Percentiles rank a stretch among this genome's conserved stretches.
Conservation (phyloP, 495 filamentous ascomycete species). For the Penicillium alfredii region DNA sequence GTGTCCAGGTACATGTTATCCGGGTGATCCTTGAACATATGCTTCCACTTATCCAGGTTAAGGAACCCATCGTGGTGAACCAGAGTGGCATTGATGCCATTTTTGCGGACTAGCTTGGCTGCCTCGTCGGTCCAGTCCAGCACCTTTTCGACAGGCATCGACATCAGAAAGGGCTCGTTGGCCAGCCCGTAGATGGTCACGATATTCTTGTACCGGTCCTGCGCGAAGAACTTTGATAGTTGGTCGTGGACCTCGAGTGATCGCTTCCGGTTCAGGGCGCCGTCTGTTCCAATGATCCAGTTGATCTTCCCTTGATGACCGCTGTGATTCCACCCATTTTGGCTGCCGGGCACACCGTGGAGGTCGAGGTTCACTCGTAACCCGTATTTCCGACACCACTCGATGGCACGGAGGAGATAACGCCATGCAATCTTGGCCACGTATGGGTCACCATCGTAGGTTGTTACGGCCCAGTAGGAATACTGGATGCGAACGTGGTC, state of each 20-base stretch:
- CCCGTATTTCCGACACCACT: slow-evolving; percentile 89
- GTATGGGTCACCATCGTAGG: slow-evolving; percentile 83
- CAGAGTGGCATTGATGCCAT: slow-evolving; percentile 60
- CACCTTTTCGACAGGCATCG: slow-evolving; percentile 51
- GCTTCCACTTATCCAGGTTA: slow-evolving; percentile 74
- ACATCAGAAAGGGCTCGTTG: slow-evolving; percentile 80
- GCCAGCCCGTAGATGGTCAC: slow-evolving; percentile 78
- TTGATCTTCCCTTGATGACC: slow-evolving; percentile 64
- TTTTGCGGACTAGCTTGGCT: slow-evolving; percentile 57
- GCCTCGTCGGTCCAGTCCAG: slow-evolving; percentile 65
- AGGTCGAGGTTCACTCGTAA: slow-evolving; percentile 91
- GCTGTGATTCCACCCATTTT: slow-evolving; percentile 90
- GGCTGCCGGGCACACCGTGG: slow-evolving; percentile 77
- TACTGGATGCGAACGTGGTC: slow-evolving; percentile 95
- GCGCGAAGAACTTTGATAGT: slow-evolving; percentile 77
- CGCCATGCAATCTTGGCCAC: slow-evolving; percentile 84
- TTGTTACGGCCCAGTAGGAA: slow-evolving; percentile 90
- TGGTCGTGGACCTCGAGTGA: slow-evolving; percentile 79
- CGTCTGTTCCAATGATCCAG: slow-evolving; percentile 74
- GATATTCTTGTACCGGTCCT: slow-evolving; percentile 78
- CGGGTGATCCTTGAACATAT: slow-evolving; percentile 49
- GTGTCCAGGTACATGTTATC: slow-evolving; percentile 70
- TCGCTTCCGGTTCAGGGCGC: slow-evolving; percentile 57
- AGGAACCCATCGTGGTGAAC: slow-evolving; percentile 83
- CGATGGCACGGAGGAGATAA: slow-evolving; percentile 87